Conservation (phyloP, 192 early-diverging fungal species). For the Linnemannia exigua region DNA sequence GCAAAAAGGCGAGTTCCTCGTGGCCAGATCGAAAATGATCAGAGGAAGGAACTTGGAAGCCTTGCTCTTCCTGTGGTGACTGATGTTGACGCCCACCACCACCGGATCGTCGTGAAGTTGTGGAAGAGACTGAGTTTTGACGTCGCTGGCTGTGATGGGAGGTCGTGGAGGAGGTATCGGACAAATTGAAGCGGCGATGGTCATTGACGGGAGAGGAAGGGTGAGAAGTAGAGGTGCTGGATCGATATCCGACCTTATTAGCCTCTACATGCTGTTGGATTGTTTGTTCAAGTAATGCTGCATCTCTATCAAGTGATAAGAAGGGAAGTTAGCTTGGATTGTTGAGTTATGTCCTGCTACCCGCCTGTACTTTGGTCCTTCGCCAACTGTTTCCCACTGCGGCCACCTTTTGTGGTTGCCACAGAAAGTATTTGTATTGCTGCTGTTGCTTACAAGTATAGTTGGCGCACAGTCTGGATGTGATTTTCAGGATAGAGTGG, state of each 20-base stretch:
- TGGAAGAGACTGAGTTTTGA: constrained; percentile 24
- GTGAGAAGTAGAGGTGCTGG: constrained; percentile 26
- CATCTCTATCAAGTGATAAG: constrained; percentile 26
- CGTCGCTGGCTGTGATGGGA: constrained; percentile 10
- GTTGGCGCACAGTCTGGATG: constrained; percentile 48
- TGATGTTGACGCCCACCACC: constrained; percentile 25
- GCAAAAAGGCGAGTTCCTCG: constrained; percentile 44
- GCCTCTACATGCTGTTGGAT: constrained; percentile 58
- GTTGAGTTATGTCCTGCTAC: background rate
- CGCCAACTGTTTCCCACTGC: background rate
- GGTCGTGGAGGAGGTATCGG: constrained; percentile 21
- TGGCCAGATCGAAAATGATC: constrained; percentile 47
- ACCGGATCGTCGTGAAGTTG: constrained; percentile 21
- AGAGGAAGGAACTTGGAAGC: constrained; percentile 29
- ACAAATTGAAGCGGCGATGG: constrained; percentile 20
- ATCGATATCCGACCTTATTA: constrained; percentile 47
- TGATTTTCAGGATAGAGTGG: constrained; percentile 51
- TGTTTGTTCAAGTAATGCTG: constrained; percentile 45
- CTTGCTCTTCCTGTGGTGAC: constrained; percentile 25
- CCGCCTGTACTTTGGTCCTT: background rate
- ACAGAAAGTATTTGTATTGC: no score
- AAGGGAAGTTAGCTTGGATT: background rate
- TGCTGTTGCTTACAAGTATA: constrained; percentile 37
- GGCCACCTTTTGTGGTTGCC: no score
- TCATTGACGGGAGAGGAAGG: constrained; percentile 38